Conservation (phyloP, 371 early-diverging fungal species). For the Lichtheimia corymbifera region DNA sequence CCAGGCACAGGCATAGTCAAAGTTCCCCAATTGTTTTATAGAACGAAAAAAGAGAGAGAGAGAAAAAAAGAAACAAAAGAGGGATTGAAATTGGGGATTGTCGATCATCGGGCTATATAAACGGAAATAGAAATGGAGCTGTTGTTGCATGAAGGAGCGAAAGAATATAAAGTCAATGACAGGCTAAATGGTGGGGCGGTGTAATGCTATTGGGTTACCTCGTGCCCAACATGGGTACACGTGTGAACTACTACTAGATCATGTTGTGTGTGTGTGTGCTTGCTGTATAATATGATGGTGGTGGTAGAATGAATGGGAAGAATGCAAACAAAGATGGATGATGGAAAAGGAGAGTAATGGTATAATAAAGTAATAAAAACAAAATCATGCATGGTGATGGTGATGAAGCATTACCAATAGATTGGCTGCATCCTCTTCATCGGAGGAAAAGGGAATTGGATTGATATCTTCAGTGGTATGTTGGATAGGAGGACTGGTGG, state of each 20-base stretch:
- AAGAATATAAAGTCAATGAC: too few species aligned
- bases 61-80: conserved; percentile 11
- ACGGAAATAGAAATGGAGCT: conserved; percentile 1
- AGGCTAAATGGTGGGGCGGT: too few species aligned
- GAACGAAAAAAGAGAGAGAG: background rate
- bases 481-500: too few species aligned
- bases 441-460: conserved; percentile 14
- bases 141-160: too few species aligned
- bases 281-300: background rate
- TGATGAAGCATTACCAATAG: conserved; percentile 48
- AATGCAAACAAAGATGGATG: background rate
- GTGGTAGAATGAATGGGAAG: background rate
- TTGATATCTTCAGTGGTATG: background rate
- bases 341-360: background rate
- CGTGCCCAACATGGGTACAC: too few species aligned
- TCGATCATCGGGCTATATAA: background rate
- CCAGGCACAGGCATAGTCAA: conserved; percentile 17
- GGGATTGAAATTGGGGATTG: background rate
- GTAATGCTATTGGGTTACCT: too few species aligned
- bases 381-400: conserved; percentile 6
- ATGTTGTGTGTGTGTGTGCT: too few species aligned
- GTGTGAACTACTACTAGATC: too few species aligned
- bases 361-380: background rate
- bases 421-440: conserved; percentile 47
- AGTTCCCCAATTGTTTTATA: background rate